Conservation (phyloP, 2,329 filamentous ascomycete genomes). For the Pyrenophora tritici-repentis region DNA sequence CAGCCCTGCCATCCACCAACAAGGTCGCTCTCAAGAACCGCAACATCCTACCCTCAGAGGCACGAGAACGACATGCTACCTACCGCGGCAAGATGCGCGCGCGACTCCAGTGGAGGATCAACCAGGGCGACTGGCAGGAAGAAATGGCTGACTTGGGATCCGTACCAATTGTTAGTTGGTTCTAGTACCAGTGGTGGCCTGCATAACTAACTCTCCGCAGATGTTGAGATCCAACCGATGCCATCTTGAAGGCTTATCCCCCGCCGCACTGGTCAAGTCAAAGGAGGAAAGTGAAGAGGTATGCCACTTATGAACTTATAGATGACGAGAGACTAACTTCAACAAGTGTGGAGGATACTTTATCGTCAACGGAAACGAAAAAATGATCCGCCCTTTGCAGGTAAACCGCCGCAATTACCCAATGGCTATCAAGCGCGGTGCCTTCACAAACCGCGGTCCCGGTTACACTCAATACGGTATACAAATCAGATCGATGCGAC, state of each 20-base stretch:
- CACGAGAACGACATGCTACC: slow-evolving; percentile 88
- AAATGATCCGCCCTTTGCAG: slow-evolving; percentile 13
- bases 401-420: slow-evolving; percentile 86
- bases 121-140: slow-evolving; percentile 82
- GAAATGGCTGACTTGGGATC: slow-evolving; percentile 84
- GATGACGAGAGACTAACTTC: no score
- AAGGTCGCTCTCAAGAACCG: slow-evolving; percentile 79
- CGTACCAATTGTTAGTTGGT: slow-evolving; percentile 69
- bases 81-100: slow-evolving; percentile 87
- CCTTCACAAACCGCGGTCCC: slow-evolving; percentile 84
- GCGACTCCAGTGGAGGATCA: slow-evolving; percentile 82
- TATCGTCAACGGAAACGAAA: slow-evolving; percentile 73
- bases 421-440: slow-evolving; percentile 88
- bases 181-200: no score
- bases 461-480: slow-evolving; percentile 90
- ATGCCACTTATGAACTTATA: no score
- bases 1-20: slow-evolving; percentile 77
- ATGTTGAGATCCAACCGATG: slow-evolving; percentile 76
- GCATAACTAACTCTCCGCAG: background rate
- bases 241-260: slow-evolving; percentile 84
- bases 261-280: slow-evolving; percentile 77
- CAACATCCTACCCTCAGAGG: slow-evolving; percentile 89
- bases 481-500: slow-evolving; percentile 86
- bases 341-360: slow-evolving; percentile 96
- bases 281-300: slow-evolving; percentile 79